phyloP scores from a whole-genome alignment of 805 yeast species.

The Zygoascus bituminiphila region DNA sequence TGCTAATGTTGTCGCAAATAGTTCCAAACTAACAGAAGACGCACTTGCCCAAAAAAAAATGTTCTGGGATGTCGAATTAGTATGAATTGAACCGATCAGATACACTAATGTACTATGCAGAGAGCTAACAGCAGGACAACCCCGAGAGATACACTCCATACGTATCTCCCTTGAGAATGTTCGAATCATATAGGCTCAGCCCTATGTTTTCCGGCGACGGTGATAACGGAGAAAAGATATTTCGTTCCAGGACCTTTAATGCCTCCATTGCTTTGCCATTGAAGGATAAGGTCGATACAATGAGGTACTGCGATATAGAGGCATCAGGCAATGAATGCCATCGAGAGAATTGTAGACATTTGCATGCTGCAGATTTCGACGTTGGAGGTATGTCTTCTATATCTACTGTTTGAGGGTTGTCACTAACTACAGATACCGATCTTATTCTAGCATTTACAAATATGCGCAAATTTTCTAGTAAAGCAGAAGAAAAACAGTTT shows the following conservation, averaged over 20 bases:
- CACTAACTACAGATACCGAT: background rate
- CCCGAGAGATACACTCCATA: slow-evolving; percentile 13
- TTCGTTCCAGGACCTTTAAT: slow-evolving; percentile 18
- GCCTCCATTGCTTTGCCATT: background rate
- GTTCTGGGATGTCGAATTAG: background rate
- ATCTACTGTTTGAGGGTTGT: slow-evolving; percentile 3
- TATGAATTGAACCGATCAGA: background rate
- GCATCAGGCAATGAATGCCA: slow-evolving; percentile 11
- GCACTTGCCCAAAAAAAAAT: background rate
- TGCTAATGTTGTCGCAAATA: too few relatives aligned
- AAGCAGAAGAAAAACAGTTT: background rate
- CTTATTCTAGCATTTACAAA: background rate
- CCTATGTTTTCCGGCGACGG: slow-evolving; percentile 14
- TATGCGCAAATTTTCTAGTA: background rate
- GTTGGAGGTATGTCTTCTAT: slow-evolving; percentile 10
- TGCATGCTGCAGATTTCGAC: slow-evolving; percentile 16
- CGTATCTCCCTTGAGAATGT: slow-evolving; percentile 18
- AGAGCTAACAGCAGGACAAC: slow-evolving; percentile 6
- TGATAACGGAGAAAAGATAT: slow-evolving; percentile 10
- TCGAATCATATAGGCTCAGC: slow-evolving; percentile 21
- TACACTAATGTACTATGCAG: too few relatives aligned
- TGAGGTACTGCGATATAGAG: slow-evolving; percentile 9
- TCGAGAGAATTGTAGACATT: slow-evolving; percentile 10
- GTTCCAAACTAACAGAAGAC: too few relatives aligned
- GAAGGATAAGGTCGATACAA: background rate